These are phyloP conservation scores for Aspergillus tamarii DNA, from an alignment of 2,329 filamentous ascomycete genomes.

Conservation along the genomic window DNA sequence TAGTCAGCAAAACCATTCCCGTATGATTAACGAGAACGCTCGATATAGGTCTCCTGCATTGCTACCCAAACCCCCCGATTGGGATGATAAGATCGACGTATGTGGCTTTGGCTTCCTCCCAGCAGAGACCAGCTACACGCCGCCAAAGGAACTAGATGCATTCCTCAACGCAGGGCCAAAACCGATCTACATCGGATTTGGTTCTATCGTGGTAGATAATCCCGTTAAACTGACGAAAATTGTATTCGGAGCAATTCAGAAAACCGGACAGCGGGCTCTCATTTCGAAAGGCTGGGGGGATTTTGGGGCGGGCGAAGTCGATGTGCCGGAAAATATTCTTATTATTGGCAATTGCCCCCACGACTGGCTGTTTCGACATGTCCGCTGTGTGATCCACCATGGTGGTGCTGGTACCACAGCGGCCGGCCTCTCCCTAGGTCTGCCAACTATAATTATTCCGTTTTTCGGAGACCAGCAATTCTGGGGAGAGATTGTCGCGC, in stretches of 20 bases:
- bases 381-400: background rate
- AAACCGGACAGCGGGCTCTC: constrained; percentile 1
- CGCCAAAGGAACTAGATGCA: background rate
- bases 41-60: background rate
- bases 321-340: no score
- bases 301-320: background rate
- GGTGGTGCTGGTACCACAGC: background rate
- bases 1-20: no score
- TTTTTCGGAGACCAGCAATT: background rate
- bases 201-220: constrained; percentile 6
- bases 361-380: background rate
- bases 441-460: background rate
- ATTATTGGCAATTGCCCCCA: background rate
- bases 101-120: background rate
- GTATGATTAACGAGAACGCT: no score
- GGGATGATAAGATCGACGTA: background rate
- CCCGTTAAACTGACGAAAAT: background rate
- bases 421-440: background rate
- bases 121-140: background rate
- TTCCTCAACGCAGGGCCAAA: constrained; percentile 2
- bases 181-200: constrained; percentile 8
- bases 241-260: background rate
- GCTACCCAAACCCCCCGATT: constrained; percentile 3
- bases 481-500: background rate
- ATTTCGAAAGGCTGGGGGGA: constrained; percentile 3